Evolutionary conservation across 2,329 filamentous ascomycete species (phyloP), one percentile per base, ranked within the genome.

Genomic region (Penicillium concentricum): DNA sequence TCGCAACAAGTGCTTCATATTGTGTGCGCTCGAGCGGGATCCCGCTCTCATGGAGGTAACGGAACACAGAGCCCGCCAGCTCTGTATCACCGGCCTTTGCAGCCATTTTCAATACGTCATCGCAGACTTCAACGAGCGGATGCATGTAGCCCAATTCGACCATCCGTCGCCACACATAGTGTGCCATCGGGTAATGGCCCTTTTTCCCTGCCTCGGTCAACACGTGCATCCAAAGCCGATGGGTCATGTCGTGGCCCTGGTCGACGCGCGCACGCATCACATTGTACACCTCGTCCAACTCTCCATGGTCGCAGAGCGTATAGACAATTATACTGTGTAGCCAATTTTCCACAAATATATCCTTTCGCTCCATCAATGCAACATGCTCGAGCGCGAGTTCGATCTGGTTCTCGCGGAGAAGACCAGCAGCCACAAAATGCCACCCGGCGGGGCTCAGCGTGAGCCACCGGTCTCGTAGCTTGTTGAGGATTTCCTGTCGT

Each of bases 331-430:
- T 82, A 66, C 92, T 89, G 67, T 88, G 87, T 8, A 96, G 79
- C 92, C 92, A 97, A 0, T 79, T 69, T 30, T 88, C 82, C 4
- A 92, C 75, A 2, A 65, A 67, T 1, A 84, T 77, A 3, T 80
- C 78, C 47, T 83, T 79, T 50, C 79, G 75, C 41, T 84, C 77
- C 81, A 96, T 84, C 22, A 82, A 76, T 37, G 90, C 87, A 41
- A 96, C 74, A 62, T 84, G 84, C 50, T 83, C 78, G 56, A 96
- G 78, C 1, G 91, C 92, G 61, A 92, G 78, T 75, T 97, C 94
- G 60, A 91, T 87, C 66, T 95, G 88, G 0, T 86, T 84, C 65
- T 97, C 92, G 20, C 92, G 84, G 35, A 97, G 79, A 57, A 95
- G 76, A 0, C 91, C 91, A 10, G 91, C 76, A 1, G 88, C 82